Conservation (phyloP, 2,329 filamentous ascomycete genomes). For the Bipolaris cookei region DNA sequence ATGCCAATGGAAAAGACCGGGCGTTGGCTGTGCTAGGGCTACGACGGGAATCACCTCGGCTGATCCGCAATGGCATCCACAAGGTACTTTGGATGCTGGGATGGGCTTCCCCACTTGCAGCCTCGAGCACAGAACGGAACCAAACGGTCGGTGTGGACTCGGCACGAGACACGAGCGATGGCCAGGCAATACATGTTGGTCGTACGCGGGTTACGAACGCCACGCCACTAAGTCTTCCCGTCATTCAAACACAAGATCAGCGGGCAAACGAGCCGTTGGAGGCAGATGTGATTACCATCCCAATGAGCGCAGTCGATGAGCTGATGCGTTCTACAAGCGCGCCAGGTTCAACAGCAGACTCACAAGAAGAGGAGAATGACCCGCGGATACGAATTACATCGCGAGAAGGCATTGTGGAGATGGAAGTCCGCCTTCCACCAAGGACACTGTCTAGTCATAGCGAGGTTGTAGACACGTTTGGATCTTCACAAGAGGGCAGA, state of each 20-base stretch:
- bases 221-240: conserved; percentile 31
- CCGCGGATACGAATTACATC: conserved; percentile 49
- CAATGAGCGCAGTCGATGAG: conserved; percentile 17
- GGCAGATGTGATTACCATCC: conserved; percentile 16
- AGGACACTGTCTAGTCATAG: conserved; percentile 40
- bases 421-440: conserved; percentile 48
- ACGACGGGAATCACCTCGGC: conserved; percentile 29
- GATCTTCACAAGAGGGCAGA: conserved; percentile 12
- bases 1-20: conserved; percentile 30
- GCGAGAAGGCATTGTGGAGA: conserved; percentile 47
- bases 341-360: conserved; percentile 31
- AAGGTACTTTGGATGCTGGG: conserved; percentile 33
- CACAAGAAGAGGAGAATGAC: conserved; percentile 40
- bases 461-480: conserved; percentile 26
- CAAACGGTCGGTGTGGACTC: conserved; percentile 1
- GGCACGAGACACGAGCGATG: conserved; percentile 6
- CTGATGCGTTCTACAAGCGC: conserved; percentile 30
- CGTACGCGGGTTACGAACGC: conserved; percentile 31
- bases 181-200: conserved; percentile 27
- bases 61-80: conserved; percentile 31
- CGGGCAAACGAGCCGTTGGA: conserved; percentile 5
- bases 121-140: conserved; percentile 3
- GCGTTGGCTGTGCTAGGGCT: conserved; percentile 31
- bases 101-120: conserved; percentile 28
- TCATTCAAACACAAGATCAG: conserved; percentile 13